phyloP scores from a whole-genome alignment of 495 filamentous ascomycete species.

The Penicillium dipodomyicola region DNA sequence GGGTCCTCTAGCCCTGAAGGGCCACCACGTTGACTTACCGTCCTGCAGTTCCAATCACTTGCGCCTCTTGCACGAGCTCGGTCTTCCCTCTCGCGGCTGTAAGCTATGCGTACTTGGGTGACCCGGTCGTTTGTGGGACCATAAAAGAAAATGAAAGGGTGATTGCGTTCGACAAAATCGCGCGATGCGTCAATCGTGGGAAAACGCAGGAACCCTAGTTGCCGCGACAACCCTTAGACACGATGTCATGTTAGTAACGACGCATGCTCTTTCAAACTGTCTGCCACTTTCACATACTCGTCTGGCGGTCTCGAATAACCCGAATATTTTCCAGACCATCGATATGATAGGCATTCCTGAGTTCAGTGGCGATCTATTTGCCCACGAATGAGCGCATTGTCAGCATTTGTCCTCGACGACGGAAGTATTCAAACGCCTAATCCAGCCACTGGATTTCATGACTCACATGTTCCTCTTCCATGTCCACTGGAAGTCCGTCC shows the following conservation, averaged over 20 bases:
- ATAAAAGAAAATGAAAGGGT: conserved; percentile 60
- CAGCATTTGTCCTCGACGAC: neutral
- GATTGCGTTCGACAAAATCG: conserved; percentile 63
- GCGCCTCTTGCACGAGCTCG: conserved; percentile 52
- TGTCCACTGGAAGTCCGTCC: conserved; percentile 58
- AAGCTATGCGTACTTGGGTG: conserved; percentile 59
- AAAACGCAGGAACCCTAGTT: conserved; percentile 70
- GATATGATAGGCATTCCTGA: conserved; percentile 57
- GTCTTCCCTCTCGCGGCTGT: conserved; percentile 57
- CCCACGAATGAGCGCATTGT: neutral
- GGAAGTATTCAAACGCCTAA: neutral
- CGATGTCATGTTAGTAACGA: neutral
- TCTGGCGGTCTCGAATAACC: conserved; percentile 64
- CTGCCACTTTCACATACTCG: conserved; percentile 45
- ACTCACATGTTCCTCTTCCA: conserved; percentile 60
- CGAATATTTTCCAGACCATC: conserved; percentile 60
- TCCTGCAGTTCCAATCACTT: conserved; percentile 74
- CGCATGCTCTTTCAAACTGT: neutral
- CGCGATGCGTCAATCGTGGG: conserved; percentile 56
- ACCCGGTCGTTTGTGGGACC: conserved; percentile 51
- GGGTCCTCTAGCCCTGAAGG: neutral
- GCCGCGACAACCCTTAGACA: conserved; percentile 53
- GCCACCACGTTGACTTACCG: conserved; percentile 48
- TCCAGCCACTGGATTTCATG: neutral
- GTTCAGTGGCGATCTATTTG: conserved; percentile 60